Evolutionary conservation across 2,329 filamentous ascomycete species (phyloP).

Genomic region (Penicillium sp.): DNA sequence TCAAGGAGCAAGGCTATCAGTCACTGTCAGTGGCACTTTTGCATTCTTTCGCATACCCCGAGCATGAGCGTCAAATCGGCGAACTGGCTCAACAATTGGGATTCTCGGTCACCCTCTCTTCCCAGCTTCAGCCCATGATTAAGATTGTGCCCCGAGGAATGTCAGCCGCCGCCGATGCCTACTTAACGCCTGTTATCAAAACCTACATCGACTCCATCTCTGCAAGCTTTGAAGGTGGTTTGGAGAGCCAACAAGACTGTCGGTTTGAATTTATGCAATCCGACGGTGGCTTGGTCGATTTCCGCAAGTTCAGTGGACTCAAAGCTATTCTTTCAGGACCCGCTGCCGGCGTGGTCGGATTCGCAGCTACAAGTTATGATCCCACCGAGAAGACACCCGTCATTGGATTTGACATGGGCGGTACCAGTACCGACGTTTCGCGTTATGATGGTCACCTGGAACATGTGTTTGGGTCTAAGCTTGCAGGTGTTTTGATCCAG

Average conservation of each 20-base stretch:
- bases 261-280: slow-evolving; percentile 97
- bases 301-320: slow-evolving; percentile 72
- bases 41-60: slow-evolving; percentile 86
- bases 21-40: slow-evolving; percentile 86
- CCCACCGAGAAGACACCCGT: slow-evolving; percentile 77
- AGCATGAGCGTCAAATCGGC: slow-evolving; percentile 80
- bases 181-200: slow-evolving; percentile 75
- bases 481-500: slow-evolving; percentile 90
- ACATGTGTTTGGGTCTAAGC: slow-evolving; percentile 92
- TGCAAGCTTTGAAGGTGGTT: slow-evolving; percentile 74
- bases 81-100: slow-evolving; percentile 76
- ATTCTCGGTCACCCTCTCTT: slow-evolving; percentile 75
- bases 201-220: slow-evolving; percentile 63
- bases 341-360: slow-evolving; percentile 91
- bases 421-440: slow-evolving; percentile 86
- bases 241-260: slow-evolving; percentile 70
- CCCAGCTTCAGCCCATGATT: slow-evolving; percentile 82
- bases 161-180: slow-evolving; percentile 76
- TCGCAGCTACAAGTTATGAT: slow-evolving; percentile 89
- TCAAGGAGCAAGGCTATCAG: slow-evolving; percentile 69
- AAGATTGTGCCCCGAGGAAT: slow-evolving; percentile 77
- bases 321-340: slow-evolving; percentile 88
- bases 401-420: slow-evolving; percentile 96
- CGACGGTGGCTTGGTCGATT: slow-evolving; percentile 67
- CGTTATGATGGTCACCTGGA: slow-evolving; percentile 86